Evolutionary conservation across 345 rosid species (phyloP), one percentile per base, ranked within the genome.

Genomic region (Garcia nutans): DNA sequence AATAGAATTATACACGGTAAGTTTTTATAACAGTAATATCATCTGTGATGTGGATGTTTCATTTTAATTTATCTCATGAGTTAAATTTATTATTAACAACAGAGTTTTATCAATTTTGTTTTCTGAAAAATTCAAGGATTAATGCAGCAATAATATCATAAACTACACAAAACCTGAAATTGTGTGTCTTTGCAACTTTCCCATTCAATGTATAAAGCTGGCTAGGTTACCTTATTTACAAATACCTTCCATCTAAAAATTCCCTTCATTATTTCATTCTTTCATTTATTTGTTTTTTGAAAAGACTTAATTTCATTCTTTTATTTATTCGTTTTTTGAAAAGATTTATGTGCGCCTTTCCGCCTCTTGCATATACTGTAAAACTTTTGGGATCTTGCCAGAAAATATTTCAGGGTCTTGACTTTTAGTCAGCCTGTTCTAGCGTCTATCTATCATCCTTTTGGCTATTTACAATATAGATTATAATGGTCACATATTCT

Each of bases 1-100:
- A 2, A 49, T 81, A 10, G 99, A 92, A 76, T 86, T 93, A 70
- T 96, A 85, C 81, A 83, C 80, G 84, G 98, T 96, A 83, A 86
- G 90, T 78, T 75, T 31, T 63, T 23, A 22, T 68, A 55, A 54
- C 60, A 42, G 26, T 22, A 55, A 31, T 28, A 24, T 63, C 20
- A 56, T 55, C 52, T 64, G 6, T 20, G 26, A 70, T 33, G 42
- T 54, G 52, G 37, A 8, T 54, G 20, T 7, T n/a, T 31, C 23
- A 49, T 52, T n/a, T 20, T n/a, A 64, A 10, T 65, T 22, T 41
- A 41, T 45, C 41, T 12, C 10, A 22, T 22, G 7, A 8, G 4
- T 33, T 52, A 33, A 55, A 65, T 41, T n/a, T 65, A 12, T 10
- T 11, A 44, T 66, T 63, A 24, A 28, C 73, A 17, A 62, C 31